A percentile compares a stretch with the other conserved stretches of the same genome.
phyloP scores from a whole-genome alignment of 2,329 filamentous ascomycete species.

The Penicillium sp. region DNA sequence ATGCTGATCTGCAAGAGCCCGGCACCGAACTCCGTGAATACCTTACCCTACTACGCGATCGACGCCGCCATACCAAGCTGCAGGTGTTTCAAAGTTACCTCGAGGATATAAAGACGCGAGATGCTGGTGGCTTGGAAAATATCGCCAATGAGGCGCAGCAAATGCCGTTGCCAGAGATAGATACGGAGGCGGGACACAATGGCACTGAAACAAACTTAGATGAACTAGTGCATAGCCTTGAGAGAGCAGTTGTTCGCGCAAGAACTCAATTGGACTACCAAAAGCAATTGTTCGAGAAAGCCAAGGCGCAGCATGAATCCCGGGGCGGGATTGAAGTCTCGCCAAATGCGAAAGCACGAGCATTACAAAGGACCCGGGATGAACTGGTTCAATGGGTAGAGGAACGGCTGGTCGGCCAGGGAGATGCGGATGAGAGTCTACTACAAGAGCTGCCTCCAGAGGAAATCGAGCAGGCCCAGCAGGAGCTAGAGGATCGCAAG shows the following conservation, averaged over 20 bases:
- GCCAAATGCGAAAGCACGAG: constrained; percentile 30
- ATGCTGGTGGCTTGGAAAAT: constrained; percentile 21
- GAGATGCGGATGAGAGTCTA: constrained; percentile 30
- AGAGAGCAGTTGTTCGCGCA: constrained; percentile 40
- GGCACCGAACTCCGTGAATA: constrained; percentile 40
- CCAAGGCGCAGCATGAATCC: constrained; percentile 28
- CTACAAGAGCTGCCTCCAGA: constrained; percentile 30
- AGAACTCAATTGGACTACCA: constrained; percentile 38
- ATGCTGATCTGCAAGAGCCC: constrained; percentile 17
- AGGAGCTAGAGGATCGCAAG: constrained; percentile 34
- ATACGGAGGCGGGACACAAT: constrained; percentile 14
- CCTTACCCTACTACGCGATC: constrained; percentile 47
- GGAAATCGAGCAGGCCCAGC: constrained; percentile 32
- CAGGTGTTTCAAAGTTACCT: constrained; percentile 49
- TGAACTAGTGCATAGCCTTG: constrained; percentile 39
- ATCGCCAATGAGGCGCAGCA: constrained; percentile 22
- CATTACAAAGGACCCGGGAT: constrained; percentile 48
- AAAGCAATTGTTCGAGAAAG: constrained; percentile 34
- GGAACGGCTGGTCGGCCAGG: constrained; percentile 44
- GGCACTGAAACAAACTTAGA: constrained; percentile 28
- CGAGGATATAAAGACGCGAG: constrained; percentile 39
- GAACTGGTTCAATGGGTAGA: constrained; percentile 55
- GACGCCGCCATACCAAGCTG: constrained; percentile 47
- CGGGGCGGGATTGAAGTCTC: constrained; percentile 6
- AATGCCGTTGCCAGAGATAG: constrained; percentile 17